Conservation (phyloP, 192 early-diverging fungal species). For the Umbelopsis ramanniana region DNA sequence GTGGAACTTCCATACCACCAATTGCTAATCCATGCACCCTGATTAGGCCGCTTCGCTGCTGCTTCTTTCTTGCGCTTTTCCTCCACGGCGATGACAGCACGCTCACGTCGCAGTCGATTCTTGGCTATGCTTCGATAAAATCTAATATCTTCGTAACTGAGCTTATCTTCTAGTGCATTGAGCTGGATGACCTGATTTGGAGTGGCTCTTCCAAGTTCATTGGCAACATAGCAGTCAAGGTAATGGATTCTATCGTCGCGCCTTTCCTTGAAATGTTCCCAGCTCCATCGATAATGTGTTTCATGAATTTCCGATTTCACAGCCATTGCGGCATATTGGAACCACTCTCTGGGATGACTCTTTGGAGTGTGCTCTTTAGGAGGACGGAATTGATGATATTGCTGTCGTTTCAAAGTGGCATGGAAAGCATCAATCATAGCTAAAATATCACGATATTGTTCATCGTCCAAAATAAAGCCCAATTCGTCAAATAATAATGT, state of each 20-base stretch:
- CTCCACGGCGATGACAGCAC: slow-evolving; percentile 48
- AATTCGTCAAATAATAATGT: slow-evolving; percentile 89
- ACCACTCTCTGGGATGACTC: slow-evolving; percentile 84
- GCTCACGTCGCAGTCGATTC: slow-evolving; percentile 73
- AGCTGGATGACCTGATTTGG: slow-evolving; percentile 58
- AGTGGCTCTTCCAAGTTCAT: slow-evolving; percentile 50
- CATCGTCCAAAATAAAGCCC: slow-evolving; percentile 88
- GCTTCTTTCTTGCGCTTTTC: slow-evolving; percentile 32
- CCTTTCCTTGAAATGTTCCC: slow-evolving; percentile 81
- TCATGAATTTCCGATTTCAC: slow-evolving; percentile 91
- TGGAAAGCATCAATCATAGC: slow-evolving; percentile 84
- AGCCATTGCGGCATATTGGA: slow-evolving; percentile 74
- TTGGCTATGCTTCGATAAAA: slow-evolving; percentile 82
- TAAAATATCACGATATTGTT: slow-evolving; percentile 85
- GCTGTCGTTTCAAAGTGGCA: slow-evolving; percentile 73
- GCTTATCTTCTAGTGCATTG: slow-evolving; percentile 70
- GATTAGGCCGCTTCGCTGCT: slow-evolving; percentile 38
- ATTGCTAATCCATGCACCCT: slow-evolving; percentile 56
- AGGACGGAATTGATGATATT: slow-evolving; percentile 88
- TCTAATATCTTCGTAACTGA: slow-evolving; percentile 90
- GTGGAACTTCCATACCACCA: slow-evolving; percentile 45
- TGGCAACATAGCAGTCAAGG: slow-evolving; percentile 73
- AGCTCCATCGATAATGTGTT: slow-evolving; percentile 80
- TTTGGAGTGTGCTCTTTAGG: slow-evolving; percentile 80
- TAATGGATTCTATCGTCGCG: slow-evolving; percentile 81